Conservation (phyloP, 73 alveolate species). For the Urostyla sp. region DNA sequence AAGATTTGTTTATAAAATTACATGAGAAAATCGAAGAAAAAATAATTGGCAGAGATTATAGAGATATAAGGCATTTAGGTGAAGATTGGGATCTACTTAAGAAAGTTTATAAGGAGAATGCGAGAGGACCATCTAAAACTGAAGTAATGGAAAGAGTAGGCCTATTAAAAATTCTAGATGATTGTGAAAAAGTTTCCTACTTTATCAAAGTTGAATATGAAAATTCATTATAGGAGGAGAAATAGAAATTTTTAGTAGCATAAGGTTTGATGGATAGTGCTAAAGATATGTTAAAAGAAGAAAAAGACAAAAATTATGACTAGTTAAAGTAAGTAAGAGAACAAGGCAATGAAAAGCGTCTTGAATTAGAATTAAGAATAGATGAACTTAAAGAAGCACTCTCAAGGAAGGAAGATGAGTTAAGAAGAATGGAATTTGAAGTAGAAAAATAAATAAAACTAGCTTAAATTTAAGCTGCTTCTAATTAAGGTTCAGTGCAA, state of each 20-base stretch:
- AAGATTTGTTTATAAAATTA: slow-evolving; percentile 30
- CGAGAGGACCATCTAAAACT: slow-evolving; percentile 53
- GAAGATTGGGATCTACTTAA: slow-evolving; percentile 32
- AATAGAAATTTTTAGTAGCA: slow-evolving; percentile 12
- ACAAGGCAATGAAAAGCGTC: not conserved
- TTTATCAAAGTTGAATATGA: slow-evolving; percentile 4
- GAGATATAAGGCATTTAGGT: slow-evolving; percentile 17
- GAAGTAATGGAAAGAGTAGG: slow-evolving; percentile 18
- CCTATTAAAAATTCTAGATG: slow-evolving; percentile 8
- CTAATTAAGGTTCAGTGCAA: not conserved
- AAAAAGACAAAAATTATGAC: slow-evolving; percentile 30
- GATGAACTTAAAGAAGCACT: slow-evolving; percentile 35
- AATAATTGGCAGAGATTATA: not conserved
- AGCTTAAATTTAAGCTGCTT: not conserved
- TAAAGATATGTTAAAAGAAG: slow-evolving; percentile 48
- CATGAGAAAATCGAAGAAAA: slow-evolving; percentile 38
- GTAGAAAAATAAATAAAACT: slow-evolving; percentile 20
- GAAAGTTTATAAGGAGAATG: slow-evolving; percentile 29
- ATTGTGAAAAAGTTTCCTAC: slow-evolving; percentile 17
- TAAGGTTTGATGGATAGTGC: slow-evolving; percentile 34
- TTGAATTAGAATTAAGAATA: slow-evolving; percentile 41
- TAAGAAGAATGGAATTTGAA: slow-evolving; percentile 38
- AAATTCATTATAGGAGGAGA: not conserved
- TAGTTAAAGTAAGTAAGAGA: slow-evolving; percentile 36
- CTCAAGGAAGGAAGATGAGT: slow-evolving; percentile 7